A percentile compares a stretch with the other conserved stretches of the same genome.
These are phyloP conservation scores for Sungouiella thailandica DNA, from an alignment of 805 yeast species.

Conservation along the genomic window DNA sequence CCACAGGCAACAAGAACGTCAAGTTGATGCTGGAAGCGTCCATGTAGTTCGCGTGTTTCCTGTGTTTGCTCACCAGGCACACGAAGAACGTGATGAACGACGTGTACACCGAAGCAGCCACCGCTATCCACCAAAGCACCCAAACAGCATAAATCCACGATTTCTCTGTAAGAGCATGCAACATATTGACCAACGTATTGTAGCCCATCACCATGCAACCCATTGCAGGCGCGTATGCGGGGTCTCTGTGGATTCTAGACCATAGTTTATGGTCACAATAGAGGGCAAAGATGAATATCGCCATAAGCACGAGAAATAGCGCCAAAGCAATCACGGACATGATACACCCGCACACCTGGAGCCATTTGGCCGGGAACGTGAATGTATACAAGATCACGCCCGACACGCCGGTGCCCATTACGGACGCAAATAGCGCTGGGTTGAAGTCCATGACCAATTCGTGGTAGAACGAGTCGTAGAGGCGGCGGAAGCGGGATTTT, in stretches of 20 bases:
- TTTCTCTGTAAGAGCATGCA: constrained; percentile 41
- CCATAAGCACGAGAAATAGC: constrained; percentile 39
- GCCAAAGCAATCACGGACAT: constrained; percentile 57
- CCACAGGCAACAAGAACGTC: constrained; percentile 67
- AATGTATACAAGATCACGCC: constrained; percentile 56
- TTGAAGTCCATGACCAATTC: constrained; percentile 20
- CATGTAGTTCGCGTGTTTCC: constrained; percentile 19
- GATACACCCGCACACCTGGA: constrained; percentile 50
- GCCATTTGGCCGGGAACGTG: constrained; percentile 62
- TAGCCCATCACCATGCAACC: constrained; percentile 83
- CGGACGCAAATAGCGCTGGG: constrained; percentile 62
- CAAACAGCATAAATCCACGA: constrained; percentile 47
- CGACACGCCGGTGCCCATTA: constrained; percentile 86
- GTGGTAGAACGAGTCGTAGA: constrained; percentile 4
- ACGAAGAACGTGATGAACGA: constrained; percentile 59
- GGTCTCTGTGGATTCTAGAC: constrained; percentile 23
- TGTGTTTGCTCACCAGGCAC: constrained; percentile 36
- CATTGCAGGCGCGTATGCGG: constrained; percentile 53
- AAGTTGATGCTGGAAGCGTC: constrained; percentile 42
- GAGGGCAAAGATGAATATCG: constrained; percentile 39
- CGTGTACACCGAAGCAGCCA: constrained; percentile 47
- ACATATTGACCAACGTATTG: constrained; percentile 57
- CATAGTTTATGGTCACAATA: constrained; percentile 22
- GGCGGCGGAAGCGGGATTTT: no score
- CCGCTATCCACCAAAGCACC: constrained; percentile 72